Evolutionary conservation across 2,329 filamentous ascomycete genomes (phyloP), one percentile per base, ranked within the genome.

Genomic region (Venturia asperata): DNA sequence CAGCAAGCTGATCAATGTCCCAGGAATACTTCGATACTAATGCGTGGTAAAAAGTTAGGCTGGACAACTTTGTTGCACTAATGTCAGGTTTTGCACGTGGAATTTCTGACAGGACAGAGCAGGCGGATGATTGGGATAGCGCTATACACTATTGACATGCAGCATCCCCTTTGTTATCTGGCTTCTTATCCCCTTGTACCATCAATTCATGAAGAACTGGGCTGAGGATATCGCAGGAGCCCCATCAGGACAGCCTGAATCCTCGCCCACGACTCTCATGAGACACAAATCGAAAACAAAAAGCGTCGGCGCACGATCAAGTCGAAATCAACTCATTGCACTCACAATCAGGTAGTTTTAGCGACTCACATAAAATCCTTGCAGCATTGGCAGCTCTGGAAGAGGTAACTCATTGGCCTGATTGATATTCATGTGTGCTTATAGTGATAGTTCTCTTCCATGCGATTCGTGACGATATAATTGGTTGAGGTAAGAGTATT

Each of bases 21-120:
- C 68, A 92, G 87, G 93, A 97, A 78, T 96, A 96, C 74, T 97
- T 97, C 71, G 93, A 97, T 72, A 89, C 95, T 66, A 85, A 85
- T 71, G 91, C 91, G 61, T 96, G 92, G 91, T 96, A 86, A 69
- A 68, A 49, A 39, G 30, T 64, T 30, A 34, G 37, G 30, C 10
- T 37, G 52, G 52, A 58, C 21, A 24, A 37, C 30, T 11, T 58
- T 17, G 30, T 37, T 37, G 52, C 52, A 58, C 52, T 37, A 58
- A 58, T 58, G n/a, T 37, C 52, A 37, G 52, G 30, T 58, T 37
- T 41, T 47, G 47, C 52, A 34, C 47, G 11, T 34, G 47, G 47
- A 52, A 27, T 13, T 47, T 52, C 47, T 52, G 47, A 52, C 47
- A 52, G 47, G 47, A 52, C 47, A 27, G 47, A 52, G 47, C 47